Evolutionary conservation across 768 basidiomycete genomes (phyloP), one percentile per base, ranked within the genome.

Genomic region (Russula lepida): DNA sequence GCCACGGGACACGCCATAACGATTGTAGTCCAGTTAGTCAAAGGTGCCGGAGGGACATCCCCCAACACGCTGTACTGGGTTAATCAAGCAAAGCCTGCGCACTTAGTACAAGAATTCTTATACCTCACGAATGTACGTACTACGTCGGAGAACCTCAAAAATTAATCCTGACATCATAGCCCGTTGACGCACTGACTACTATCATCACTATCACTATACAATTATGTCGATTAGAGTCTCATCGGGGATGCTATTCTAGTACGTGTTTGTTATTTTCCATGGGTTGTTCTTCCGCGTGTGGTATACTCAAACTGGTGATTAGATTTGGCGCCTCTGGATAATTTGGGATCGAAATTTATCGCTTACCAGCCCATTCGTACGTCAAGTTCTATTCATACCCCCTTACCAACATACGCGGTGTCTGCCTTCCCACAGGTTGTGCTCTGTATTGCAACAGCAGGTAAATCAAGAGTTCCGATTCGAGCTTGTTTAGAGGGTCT

Each of bases 251-350:
- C 46, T 6, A 61, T 63, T 27, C 39, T 63, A 4, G 62, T 63
- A 30, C 12, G 54, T 51, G 19, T 4, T 30, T 23, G 3, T 30
- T n/a, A 52, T 9, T 25, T 27, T n/a, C 41, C 11, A 13, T 25
- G 3, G 6, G 28, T 12, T 12, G 25, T 23, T 3, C 35, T 17
- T 41, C 15, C 6, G 13, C 49, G 21, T 15, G n/a, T 59, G 23
- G 33, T 39, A 13, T 23, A 32, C 28, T 50, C 49, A 27, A 43
- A 12, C 13, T 12, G 39, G 6, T 33, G 15, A 21, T 11, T 25
- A 63, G 62, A 60, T 63, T 13, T 63, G 62, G 62, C 62, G 62
- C 37, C 27, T 63, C 15, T 63, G 59, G 60, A n/a, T 63, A 47
- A 49, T 63, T 13, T 63, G 62, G 62, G 1, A 21, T 30, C 62